phyloP scores from a whole-genome alignment of 345 rosid species.

The Aquilaria malaccensis region DNA sequence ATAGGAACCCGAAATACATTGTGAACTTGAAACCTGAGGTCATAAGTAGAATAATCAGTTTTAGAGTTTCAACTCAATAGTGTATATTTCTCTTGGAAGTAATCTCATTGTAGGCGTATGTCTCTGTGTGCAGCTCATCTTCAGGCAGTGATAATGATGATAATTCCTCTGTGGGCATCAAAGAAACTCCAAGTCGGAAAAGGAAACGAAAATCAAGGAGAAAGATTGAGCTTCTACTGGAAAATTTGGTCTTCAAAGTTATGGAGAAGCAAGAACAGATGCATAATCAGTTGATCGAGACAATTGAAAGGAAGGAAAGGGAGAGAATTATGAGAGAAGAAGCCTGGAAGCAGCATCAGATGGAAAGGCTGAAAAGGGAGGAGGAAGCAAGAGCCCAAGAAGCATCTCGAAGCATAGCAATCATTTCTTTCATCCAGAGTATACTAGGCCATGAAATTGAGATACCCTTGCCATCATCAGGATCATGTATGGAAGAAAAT shows the following conservation, averaged over 20 bases:
- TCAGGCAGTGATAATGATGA: conserved; percentile 23
- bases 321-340: conserved; percentile 65
- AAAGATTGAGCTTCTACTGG: conserved; percentile 44
- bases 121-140: conserved; percentile 39
- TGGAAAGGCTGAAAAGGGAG: conserved; percentile 50
- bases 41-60: too few species aligned
- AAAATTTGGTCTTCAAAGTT: conserved; percentile 41
- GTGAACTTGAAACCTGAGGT: too few species aligned
- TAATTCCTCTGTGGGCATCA: conserved; percentile 17
- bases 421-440: conserved; percentile 56
- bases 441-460: conserved; percentile 34
- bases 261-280: conserved; percentile 78
- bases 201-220: conserved; percentile 43
- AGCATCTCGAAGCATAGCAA: conserved; percentile 42
- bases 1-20: too few species aligned
- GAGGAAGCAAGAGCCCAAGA: conserved; percentile 51
- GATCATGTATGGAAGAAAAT: conserved; percentile 17
- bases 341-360: conserved; percentile 68
- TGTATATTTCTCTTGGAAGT: not conserved
- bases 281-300: conserved; percentile 59
- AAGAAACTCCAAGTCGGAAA: conserved; percentile 30
- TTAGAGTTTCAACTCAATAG: too few species aligned
- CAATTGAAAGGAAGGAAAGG: conserved; percentile 56
- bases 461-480: conserved; percentile 17
- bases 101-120: not conserved